Evolutionary conservation across 305 asterid species (phyloP).

Genomic region (Caryopteris hybrid): DNA sequence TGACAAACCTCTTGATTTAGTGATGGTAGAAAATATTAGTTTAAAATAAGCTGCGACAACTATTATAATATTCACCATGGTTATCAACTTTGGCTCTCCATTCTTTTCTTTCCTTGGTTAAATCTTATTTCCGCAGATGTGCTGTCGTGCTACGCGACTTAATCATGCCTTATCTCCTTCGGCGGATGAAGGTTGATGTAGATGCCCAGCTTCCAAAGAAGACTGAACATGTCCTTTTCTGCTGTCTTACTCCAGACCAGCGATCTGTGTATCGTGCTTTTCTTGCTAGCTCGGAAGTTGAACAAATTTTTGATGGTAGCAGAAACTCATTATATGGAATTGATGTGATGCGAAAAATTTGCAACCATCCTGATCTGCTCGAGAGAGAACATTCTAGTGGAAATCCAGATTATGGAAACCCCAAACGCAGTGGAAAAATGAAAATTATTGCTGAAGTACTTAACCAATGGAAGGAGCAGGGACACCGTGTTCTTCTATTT

Average conservation of each 20-base stretch:
- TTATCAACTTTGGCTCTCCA: neutral
- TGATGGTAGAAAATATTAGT: neutral
- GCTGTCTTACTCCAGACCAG: constrained; percentile 86
- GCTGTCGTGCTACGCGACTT: constrained; percentile 95
- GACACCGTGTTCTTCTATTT: constrained; percentile 94
- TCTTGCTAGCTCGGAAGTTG: constrained; percentile 98
- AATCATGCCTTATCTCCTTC: constrained; percentile 97
- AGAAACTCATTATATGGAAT: constrained; percentile 86
- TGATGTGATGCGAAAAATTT: constrained; percentile 94
- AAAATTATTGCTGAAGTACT: constrained; percentile 89
- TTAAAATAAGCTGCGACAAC: neutral
- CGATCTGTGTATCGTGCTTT: constrained; percentile 88
- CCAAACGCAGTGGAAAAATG: constrained; percentile 90
- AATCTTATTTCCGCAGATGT: constrained; percentile 52
- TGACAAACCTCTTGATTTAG: neutral
- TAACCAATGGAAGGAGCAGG: constrained; percentile 89
- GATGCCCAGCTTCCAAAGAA: constrained; percentile 87
- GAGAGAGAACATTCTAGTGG: constrained; percentile 86
- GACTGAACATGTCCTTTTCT: constrained; percentile 95
- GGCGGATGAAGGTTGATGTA: constrained; percentile 95
- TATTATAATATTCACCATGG: neutral
- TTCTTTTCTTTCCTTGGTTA: constrained; percentile 11
- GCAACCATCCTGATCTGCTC: constrained; percentile 97
- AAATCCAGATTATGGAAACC: constrained; percentile 92
- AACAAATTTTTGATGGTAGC: constrained; percentile 82